Base-by-base conservation (phyloP, 2,329 filamentous ascomycete species). In the Fusarium stilboides region DNA sequence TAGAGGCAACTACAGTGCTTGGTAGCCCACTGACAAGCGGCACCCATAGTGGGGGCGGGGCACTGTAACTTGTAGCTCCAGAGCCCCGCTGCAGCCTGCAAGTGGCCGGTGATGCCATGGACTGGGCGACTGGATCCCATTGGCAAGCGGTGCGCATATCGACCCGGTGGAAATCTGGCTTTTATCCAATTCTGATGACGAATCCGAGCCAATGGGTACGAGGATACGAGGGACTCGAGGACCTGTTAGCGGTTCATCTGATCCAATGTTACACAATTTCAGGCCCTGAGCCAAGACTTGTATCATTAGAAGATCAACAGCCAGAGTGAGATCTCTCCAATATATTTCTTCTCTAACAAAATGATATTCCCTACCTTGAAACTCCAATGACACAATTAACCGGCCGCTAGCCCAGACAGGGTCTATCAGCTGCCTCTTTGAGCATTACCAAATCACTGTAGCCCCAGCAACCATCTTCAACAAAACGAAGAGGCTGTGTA, bases 11-110 rank as follows among this genome's bases (percentile, higher is more conserved):
- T 7, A 22, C 9, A n/a, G 47, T 39, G 47, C 33, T 24, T 22
- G 33, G 33, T n/a, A 43, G 26, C 13, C 49, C 49, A 24, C 37
- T 34, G 24, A 22, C 24, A 20, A 19, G 15, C 28, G 19, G n/a
- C 37, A 28, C 39, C 33, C 26, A 43, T 69, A 62, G 66, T 70
- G 66, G 66, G 66, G 66, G 66, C 57, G 62, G 66, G 66, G 66
- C 51, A 52, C 28, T 63, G 24, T 28, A 36, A 42, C 22, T 14
- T 54, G 22, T 39, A 54, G 22, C 13, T 24, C 24, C 26, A 33
- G 43, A 47, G 42, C 62, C 62, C 60, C 45, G 37, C 61, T 45
- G 36, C 26, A 55, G 22, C 26, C 50, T 52, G 19, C 28, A 43
- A 42, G 34, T 39, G 31, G 37, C 15, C 26, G 33, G 44, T 58